Base-by-base conservation (phyloP, 164 flowering plant species). In the Tetracentron sinense region DNA sequence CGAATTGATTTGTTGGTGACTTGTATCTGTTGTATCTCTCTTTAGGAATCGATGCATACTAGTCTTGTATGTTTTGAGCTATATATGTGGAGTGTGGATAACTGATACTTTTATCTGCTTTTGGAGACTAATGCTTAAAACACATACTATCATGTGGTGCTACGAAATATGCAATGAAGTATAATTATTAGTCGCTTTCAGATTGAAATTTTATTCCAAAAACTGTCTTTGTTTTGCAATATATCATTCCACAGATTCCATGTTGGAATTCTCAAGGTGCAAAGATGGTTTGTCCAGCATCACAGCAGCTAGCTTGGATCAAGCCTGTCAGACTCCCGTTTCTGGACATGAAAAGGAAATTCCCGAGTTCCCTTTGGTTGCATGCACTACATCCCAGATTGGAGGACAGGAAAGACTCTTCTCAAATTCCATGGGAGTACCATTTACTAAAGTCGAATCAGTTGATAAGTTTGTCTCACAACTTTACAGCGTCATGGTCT, bases 221-320 rank as follows among this genome's bases (percentile, higher is more conserved):
- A 59, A n/a, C 58, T 69, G 21, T 28, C 17, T 52, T 58, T 17
- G 1, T 44, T 42, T 44, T n/a, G 28, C 4, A 19, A 63, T 16
- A 42, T 44, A 47, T 65, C 20, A 59, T 22, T 28, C 26, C 22
- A 21, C 69, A 75, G 73, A 66, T 69, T 49, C 65, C 25, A 58
- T 56, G 31, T 26, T 48, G 26, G 73, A 66, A 12, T 56, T 59
- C 56, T 64, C 60, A 54, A 33, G 48, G 29, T 58, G 38, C 66
- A 66, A 71, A 64, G 73, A 68, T 62, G 56, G 42, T 51, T 31
- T 46, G n/a, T 68, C 77, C 28, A 56, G 63, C 55, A 52, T 68
- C 59, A 61, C 67, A 42, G 23, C 64, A 50, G 59, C 69, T 62
- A 72, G 50, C 22, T 42, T 66, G 42, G 69, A 56, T 56, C 48